Evolutionary conservation across 202 grass and related monocot genomes (phyloP).

Genomic region (Setaria viridis): DNA sequence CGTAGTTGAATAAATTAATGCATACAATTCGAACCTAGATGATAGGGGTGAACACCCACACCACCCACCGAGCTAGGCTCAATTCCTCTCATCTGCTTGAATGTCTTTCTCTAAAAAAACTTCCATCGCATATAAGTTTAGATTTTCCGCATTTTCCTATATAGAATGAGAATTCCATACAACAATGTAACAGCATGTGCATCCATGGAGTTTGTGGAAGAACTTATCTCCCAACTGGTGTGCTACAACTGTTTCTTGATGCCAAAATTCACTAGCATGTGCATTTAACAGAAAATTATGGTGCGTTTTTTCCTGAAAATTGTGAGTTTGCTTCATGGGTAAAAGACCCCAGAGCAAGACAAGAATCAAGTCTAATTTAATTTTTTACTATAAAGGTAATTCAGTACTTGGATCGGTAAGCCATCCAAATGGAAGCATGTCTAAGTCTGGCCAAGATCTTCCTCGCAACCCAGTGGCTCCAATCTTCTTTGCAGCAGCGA

Average conservation of each 20-base stretch:
- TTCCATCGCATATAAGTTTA: not conserved
- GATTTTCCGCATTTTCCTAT: not conserved
- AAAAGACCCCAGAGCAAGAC: not conserved
- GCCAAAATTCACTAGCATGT: not conserved
- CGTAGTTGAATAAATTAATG: conserved; percentile 19
- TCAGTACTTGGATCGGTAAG: conserved; percentile 74
- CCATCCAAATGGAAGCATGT: conserved; percentile 97
- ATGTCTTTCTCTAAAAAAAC: not conserved
- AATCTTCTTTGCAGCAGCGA: conserved; percentile 74
- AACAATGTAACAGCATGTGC: not conserved
- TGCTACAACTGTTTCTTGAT: not conserved
- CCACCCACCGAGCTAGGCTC: not conserved
- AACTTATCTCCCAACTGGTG: not conserved
- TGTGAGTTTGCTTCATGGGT: not conserved
- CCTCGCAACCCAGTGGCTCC: conserved; percentile 75
- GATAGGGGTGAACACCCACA: not conserved
- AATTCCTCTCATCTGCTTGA: not conserved
- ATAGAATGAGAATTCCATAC: conserved; percentile 17
- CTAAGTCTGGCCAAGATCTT: conserved; percentile 93
- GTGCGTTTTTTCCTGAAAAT: not conserved
- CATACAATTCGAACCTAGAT: not conserved
- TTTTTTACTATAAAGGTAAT: conserved; percentile 4
- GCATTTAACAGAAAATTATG: conserved; percentile 5
- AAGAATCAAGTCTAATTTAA: conserved; percentile 8
- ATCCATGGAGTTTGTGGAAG: not conserved